Evolutionary conservation across 83 land plant genomes (phyloP).

Genomic region (Picea abies): DNA sequence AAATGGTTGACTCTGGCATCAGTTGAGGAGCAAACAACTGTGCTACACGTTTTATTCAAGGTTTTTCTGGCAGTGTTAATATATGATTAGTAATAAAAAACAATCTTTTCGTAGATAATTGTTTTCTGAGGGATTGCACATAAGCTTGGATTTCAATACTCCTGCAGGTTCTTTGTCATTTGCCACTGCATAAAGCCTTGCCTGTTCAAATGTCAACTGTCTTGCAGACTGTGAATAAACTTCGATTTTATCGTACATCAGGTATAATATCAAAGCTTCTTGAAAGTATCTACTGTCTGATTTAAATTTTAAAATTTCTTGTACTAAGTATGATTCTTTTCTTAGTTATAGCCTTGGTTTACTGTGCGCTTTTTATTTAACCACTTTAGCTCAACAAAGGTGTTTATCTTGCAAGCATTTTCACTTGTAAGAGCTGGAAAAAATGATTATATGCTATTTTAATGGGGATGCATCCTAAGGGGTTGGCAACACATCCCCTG

Average conservation of each 20-base stretch:
- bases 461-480: no score
- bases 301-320: no score
- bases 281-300: background rate
- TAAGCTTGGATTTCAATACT: conserved; percentile 10
- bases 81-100: background rate
- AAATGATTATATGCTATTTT: no score
- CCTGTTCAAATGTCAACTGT: conserved; percentile 76
- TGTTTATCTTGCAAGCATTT: no score
- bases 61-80: conserved; percentile 27
- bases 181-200: conserved; percentile 69
- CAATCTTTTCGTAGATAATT: background rate
- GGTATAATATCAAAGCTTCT: conserved; percentile 39
- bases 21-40: conserved; percentile 83
- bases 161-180: conserved; percentile 64
- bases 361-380: no score
- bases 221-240: conserved; percentile 65
- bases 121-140: background rate
- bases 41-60: conserved; percentile 64
- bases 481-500: no score
- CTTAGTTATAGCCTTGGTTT: no score
- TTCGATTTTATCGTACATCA: conserved; percentile 70
- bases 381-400: no score
- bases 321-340: no score
- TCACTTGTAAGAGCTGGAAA: no score
- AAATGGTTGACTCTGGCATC: conserved; percentile 84